A percentile compares a stretch with the other conserved stretches of the same genome.
phyloP scores from a whole-genome alignment of 805 yeast species.

The Brettanomyces naardenensis region DNA sequence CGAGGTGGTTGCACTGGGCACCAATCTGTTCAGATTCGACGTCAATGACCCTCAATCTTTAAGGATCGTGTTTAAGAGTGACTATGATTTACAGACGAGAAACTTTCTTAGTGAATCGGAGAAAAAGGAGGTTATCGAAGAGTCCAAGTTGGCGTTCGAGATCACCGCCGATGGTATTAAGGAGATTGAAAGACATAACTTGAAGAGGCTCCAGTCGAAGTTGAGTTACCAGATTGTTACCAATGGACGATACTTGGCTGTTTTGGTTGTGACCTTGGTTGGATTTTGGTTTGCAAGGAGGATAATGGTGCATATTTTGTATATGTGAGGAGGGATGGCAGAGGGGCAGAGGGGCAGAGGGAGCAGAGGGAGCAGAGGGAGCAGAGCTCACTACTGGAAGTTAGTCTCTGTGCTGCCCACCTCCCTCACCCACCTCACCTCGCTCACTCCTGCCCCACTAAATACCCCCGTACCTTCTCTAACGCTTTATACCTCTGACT shows the following conservation, averaged over 20 bases:
- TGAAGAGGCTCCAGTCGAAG: constrained; percentile 45
- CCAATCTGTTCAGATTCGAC: constrained; percentile 66
- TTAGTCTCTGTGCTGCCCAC: no score
- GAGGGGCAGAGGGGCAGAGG: no score
- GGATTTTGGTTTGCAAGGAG: constrained; percentile 30
- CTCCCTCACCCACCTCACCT: not conserved
- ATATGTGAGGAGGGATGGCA: no score
- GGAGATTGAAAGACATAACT: constrained; percentile 63
- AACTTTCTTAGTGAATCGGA: constrained; percentile 60
- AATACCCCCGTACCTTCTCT: constrained; percentile 54
- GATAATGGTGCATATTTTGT: constrained; percentile 12
- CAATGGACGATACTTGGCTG: constrained; percentile 40
- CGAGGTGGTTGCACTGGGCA: constrained; percentile 53
- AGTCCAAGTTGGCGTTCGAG: constrained; percentile 55
- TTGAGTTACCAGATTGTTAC: constrained; percentile 46
- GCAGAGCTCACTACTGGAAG: no score
- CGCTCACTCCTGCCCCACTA: constrained; percentile 20
- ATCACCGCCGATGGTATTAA: constrained; percentile 52
- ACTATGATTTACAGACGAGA: constrained; percentile 72
- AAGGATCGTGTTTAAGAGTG: constrained; percentile 61
- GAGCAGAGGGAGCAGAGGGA: no score
- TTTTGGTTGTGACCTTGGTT: constrained; percentile 27
- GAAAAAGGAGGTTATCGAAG: constrained; percentile 62
- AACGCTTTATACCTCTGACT: constrained; percentile 87
- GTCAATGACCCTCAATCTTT: constrained; percentile 55